Base-by-base conservation (phyloP, 805 yeast genomes). In the Lipomyces japonicus region DNA sequence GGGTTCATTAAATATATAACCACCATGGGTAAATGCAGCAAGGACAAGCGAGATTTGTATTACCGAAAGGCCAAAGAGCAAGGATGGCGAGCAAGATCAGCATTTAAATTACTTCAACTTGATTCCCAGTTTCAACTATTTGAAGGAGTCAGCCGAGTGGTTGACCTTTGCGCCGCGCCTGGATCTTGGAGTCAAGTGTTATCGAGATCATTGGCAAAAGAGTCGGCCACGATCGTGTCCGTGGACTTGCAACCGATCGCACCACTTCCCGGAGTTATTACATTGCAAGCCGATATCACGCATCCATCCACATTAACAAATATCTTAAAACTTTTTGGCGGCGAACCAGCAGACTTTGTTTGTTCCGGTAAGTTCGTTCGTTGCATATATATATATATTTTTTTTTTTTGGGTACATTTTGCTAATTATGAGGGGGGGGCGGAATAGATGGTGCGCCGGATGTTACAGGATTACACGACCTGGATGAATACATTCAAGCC, bases 141-240 rank as follows among this genome's bases (percentile, higher is more conserved):
- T 49, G 73, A 75, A 48, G 84, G 80, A 36, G 81, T 89, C 31
- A 75, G 74, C 39, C 73, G 96, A 60, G 97, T 93, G 3, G 98
- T 93, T 3, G 98, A 93, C 69, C 74, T 93, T 26, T 93, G 98
- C 75, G 98, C 98, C 32, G 98, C 97, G 3, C 97, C 97, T 0
- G 96, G 97, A 1, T 89, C 97, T 2, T 93, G 98, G 98, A 86
- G 95, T 1, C 98, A 93, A 66, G 98, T 93, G 0, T 75, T 93
- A 12, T 82, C 93, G 28, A 70, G 86, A 59, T 82, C 82, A 61
- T 24, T 54, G 19, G 22, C 46, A 9, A 44, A 39, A 5, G 59
- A 63, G 7, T 72, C 74, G 30, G 80, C 86, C 35, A 86, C 82
- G 61, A 87, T 93, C 39, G 95, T 93, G 6, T 88, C 97, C 0